Conservation (phyloP, 2,329 filamentous ascomycete genomes). For the Alternaria sp. region DNA sequence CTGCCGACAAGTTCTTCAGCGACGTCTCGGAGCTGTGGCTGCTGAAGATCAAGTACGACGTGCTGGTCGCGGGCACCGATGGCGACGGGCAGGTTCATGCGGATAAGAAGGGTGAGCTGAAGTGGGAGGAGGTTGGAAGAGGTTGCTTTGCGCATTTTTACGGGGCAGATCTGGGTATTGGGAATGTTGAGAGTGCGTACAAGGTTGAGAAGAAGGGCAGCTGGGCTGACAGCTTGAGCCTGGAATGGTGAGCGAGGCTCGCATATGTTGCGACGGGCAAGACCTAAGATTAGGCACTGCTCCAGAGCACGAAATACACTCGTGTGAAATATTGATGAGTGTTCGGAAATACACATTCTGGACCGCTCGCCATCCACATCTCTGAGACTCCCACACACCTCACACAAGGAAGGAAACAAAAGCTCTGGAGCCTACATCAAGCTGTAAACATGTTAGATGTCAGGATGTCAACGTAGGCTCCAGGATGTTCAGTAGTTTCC, state of each 20-base stretch:
- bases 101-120: slow-evolving; percentile 46
- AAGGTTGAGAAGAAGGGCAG: slow-evolving; percentile 56
- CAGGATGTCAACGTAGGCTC: background rate
- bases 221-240: slow-evolving; percentile 53
- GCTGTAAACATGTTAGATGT: background rate
- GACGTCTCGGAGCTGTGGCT: slow-evolving; percentile 54
- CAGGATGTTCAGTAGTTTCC: background rate
- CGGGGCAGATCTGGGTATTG: slow-evolving; percentile 60
- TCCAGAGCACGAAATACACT: background rate
- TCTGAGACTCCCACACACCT: background rate
- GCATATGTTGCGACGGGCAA: background rate
- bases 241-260: slow-evolving; percentile 39
- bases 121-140: slow-evolving; percentile 61
- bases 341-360: background rate
- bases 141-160: slow-evolving; percentile 65
- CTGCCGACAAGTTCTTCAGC: slow-evolving; percentile 44
- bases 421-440: background rate
- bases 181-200: slow-evolving; percentile 57
- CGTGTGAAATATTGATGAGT: background rate
- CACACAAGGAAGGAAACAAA: background rate
- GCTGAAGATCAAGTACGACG: slow-evolving; percentile 60
- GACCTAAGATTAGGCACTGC: background rate
- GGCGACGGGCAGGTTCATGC: slow-evolving; percentile 31
- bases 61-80: slow-evolving; percentile 43
- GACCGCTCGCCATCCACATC: background rate